These are phyloP conservation scores for Aspergillus sp. DNA, from an alignment of 2,329 filamentous ascomycete species.

Conservation along the genomic window DNA sequence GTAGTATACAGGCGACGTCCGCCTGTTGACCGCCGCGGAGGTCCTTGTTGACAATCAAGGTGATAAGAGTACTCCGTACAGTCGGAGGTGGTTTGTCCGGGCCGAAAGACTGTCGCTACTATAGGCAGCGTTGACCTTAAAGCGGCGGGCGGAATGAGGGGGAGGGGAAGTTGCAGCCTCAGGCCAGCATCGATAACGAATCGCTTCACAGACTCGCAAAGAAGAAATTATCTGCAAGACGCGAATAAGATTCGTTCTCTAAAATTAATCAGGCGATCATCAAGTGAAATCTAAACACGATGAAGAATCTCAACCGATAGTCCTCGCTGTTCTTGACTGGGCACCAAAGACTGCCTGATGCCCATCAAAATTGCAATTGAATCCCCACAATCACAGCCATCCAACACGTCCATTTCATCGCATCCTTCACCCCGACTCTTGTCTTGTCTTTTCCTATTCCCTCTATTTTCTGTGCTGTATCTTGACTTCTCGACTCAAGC, in stretches of 20 bases:
- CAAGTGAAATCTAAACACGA: slow-evolving; percentile 3
- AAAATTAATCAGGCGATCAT: neutral
- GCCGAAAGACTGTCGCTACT: slow-evolving; percentile 10
- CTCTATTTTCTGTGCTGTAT: slow-evolving; percentile 3
- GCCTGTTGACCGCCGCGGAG: neutral
- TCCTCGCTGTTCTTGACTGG: slow-evolving; percentile 7
- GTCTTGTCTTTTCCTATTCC: neutral
- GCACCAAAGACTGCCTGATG: slow-evolving; percentile 19
- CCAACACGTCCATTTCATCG: neutral
- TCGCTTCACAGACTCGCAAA: neutral
- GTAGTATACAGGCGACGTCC: neutral
- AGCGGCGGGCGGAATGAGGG: slow-evolving; percentile 23
- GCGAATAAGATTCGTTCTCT: neutral
- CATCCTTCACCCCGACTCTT: slow-evolving; percentile 3
- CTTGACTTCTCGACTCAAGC: slow-evolving; percentile 1
- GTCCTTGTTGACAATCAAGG: neutral
- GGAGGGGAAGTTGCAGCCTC: slow-evolving; percentile 17
- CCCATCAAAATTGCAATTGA: slow-evolving; percentile 12
- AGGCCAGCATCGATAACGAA: slow-evolving; percentile 8
- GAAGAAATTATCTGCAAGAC: neutral
- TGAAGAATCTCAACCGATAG: slow-evolving; percentile 1
- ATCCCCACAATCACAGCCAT: slow-evolving; percentile 7
- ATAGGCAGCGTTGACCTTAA: slow-evolving; percentile 4
- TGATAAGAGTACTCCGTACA: neutral
- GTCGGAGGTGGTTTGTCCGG: slow-evolving; percentile 4